Evolutionary conservation across 345 rosid species (phyloP).

Genomic region (Ceriops decandra): DNA sequence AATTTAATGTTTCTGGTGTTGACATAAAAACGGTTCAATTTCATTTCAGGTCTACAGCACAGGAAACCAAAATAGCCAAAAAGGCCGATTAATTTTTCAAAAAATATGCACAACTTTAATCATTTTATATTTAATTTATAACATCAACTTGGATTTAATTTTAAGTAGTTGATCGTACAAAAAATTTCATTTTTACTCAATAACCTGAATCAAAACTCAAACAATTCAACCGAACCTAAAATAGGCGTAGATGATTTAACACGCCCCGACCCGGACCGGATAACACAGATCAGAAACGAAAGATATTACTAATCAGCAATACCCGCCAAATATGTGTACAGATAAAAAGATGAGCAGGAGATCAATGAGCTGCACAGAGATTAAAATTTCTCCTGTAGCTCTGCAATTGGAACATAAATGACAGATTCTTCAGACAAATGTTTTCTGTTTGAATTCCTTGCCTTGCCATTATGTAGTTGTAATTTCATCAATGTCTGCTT

Average conservation of each 20-base stretch:
- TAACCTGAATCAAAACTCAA: not conserved
- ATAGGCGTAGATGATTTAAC: no score
- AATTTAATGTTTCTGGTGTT: no score
- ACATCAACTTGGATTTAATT: no score
- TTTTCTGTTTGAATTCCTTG: slow-evolving; percentile 35
- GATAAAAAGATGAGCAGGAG: not conserved
- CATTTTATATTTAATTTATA: no score
- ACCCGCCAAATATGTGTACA: not conserved
- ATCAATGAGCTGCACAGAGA: not conserved
- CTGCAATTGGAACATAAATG: slow-evolving; percentile 68
- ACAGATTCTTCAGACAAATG: slow-evolving; percentile 38
- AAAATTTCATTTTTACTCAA: not conserved
- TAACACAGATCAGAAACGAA: not conserved
- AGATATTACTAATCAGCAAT: slow-evolving; percentile 4
- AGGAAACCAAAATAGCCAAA: no score
- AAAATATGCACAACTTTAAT: no score
- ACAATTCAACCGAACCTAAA: no score
- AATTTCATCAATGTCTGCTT: slow-evolving; percentile 40
- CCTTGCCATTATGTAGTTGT: slow-evolving; percentile 33
- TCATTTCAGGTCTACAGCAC: no score
- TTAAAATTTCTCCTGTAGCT: slow-evolving; percentile 54
- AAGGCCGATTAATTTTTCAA: no score
- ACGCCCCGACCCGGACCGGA: not conserved
- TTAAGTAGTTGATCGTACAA: no score
- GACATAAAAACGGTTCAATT: no score